Conservation (phyloP, 2,329 filamentous ascomycete species). For the Alternaria infectoria region DNA sequence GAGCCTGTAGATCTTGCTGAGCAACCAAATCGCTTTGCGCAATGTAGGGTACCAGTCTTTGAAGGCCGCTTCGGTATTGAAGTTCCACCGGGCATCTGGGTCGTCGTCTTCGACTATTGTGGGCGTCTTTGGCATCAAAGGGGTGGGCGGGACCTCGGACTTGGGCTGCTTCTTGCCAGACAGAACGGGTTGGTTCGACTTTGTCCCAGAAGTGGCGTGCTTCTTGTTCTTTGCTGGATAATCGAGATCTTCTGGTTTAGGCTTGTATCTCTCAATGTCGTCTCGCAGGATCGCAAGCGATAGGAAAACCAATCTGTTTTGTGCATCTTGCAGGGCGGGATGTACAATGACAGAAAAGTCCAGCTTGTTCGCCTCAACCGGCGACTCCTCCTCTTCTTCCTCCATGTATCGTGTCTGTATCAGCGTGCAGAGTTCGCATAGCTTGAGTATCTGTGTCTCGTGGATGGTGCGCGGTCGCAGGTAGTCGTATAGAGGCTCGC, state of each 20-base stretch:
- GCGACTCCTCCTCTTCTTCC: conserved; percentile 55
- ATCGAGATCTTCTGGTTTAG: conserved; percentile 69
- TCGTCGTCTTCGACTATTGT: conserved; percentile 60
- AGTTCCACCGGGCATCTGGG: conserved; percentile 57
- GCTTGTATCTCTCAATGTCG: conserved; percentile 70
- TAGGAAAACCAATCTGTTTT: conserved; percentile 70
- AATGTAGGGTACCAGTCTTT: conserved; percentile 71
- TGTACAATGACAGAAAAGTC: conserved; percentile 69
- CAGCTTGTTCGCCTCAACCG: conserved; percentile 60
- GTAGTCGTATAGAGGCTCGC: conserved; percentile 71
- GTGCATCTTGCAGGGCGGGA: conserved; percentile 70
- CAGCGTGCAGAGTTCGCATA: conserved; percentile 71
- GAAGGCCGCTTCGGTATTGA: conserved; percentile 63
- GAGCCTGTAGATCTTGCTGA: conserved; percentile 72
- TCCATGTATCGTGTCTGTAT: conserved; percentile 71
- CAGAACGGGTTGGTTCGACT: conserved; percentile 54
- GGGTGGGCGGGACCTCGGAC: conserved; percentile 39
- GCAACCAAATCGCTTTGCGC: conserved; percentile 70
- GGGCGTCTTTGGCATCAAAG: conserved; percentile 56
- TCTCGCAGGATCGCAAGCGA: conserved; percentile 68
- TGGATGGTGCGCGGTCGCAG: conserved; percentile 70
- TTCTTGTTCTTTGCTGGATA: conserved; percentile 63
- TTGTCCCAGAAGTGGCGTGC: conserved; percentile 49
- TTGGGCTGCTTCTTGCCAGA: conserved; percentile 61
- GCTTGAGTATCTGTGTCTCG: conserved; percentile 69